Percentiles rank a stretch among this genome's conserved stretches.
Evolutionary conservation across 352 stramenopile species (phyloP).

Genomic region (Pythium guiyangense): DNA sequence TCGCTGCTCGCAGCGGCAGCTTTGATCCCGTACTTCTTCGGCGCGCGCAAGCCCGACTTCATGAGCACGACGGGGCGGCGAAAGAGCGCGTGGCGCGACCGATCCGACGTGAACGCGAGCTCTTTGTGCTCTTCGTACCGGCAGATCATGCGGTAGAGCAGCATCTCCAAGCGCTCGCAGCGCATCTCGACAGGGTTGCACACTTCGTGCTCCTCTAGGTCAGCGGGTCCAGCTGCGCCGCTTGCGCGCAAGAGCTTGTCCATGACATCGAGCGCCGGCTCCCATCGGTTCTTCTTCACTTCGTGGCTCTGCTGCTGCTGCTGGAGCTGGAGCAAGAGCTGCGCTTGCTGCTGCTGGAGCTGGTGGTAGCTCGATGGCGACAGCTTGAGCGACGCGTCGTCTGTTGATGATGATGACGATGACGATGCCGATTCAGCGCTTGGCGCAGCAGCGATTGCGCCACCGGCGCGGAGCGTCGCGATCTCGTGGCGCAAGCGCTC

Average conservation of each 20-base stretch:
- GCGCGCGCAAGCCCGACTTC: conserved; percentile 37
- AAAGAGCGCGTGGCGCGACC: conserved; percentile 17
- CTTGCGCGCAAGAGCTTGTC: conserved; percentile 60
- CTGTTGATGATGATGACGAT: not conserved
- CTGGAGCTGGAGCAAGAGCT: not conserved
- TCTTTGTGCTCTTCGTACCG: conserved; percentile 82
- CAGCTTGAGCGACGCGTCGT: not conserved
- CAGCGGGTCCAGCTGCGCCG: conserved; percentile 35
- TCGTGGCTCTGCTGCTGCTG: conserved; percentile 19
- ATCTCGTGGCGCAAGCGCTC: conserved; percentile 66
- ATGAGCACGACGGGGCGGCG: conserved; percentile 12
- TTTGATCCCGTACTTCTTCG: conserved; percentile 40
- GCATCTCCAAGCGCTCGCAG: conserved; percentile 73
- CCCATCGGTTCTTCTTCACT: conserved; percentile 62
- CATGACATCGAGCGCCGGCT: conserved; percentile 79
- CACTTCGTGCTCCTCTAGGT: conserved; percentile 32
- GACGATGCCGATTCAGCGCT: not conserved
- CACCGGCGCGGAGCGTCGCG: conserved; percentile 13
- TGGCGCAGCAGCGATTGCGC: not conserved
- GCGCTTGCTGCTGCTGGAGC: conserved; percentile 4
- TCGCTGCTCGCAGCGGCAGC: conserved; percentile 18
- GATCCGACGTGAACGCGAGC: conserved; percentile 45
- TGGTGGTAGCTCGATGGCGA: conserved; percentile 6
- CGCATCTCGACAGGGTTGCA: conserved; percentile 42
- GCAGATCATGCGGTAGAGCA: conserved; percentile 85